Evolutionary conservation across 768 basidiomycete species (phyloP).

Genomic region (Lentinula lateritia): DNA sequence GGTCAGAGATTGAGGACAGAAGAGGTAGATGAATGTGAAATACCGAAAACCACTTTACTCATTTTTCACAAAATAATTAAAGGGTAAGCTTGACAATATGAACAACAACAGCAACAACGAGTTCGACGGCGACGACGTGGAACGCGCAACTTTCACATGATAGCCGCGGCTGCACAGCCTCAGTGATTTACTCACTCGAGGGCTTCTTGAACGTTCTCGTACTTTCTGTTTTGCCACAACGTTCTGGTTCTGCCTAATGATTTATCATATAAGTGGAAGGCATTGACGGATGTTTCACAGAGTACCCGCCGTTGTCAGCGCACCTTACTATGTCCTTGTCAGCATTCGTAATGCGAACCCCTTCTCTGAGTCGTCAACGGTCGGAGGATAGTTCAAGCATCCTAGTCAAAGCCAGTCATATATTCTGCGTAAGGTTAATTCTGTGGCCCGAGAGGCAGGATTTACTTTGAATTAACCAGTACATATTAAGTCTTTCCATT

Average conservation of each 20-base stretch:
- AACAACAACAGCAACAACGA: too few species aligned
- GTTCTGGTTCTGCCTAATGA: too few species aligned
- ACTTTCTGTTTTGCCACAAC: too few species aligned
- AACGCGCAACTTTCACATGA: neutral
- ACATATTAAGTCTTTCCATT: neutral
- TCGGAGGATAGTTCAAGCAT: neutral
- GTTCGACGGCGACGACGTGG: neutral
- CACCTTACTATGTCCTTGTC: neutral
- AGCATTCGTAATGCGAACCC: neutral
- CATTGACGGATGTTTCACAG: too few species aligned
- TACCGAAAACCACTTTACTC: slow-evolving; percentile 75
- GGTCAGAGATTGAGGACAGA: neutral
- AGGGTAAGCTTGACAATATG: neutral
- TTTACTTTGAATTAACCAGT: too few species aligned
- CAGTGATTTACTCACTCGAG: too few species aligned
- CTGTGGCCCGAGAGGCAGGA: too few species aligned
- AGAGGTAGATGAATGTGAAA: slow-evolving; percentile 14
- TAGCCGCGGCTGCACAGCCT: too few species aligned
- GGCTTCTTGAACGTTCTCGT: too few species aligned
- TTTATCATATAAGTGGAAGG: too few species aligned
- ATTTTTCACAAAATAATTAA: slow-evolving; percentile 20
- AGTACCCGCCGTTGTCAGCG: neutral
- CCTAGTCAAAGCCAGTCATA: too few species aligned
- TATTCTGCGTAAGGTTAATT: too few species aligned
- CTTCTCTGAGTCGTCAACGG: neutral